These are phyloP conservation scores for Schizophyllum amplum DNA, from an alignment of 1,284 basidiomycete species.

Conservation along the genomic window DNA sequence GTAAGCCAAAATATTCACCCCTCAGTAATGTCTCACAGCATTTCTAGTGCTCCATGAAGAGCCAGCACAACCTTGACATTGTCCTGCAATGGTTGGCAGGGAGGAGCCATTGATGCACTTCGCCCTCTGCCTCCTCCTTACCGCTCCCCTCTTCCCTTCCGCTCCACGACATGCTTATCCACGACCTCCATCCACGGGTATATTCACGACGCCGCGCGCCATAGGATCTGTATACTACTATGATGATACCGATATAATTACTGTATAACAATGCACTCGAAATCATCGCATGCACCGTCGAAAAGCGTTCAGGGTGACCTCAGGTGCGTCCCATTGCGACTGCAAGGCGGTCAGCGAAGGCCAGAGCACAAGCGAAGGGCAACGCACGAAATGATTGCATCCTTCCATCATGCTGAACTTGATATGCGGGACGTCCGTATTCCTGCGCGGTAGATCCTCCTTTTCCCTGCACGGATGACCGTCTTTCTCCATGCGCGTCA, in stretches of 20 bases:
- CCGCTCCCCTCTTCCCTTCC: too few relatives aligned
- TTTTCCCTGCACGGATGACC: too few relatives aligned
- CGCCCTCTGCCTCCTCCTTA: neutral
- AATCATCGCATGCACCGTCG: neutral
- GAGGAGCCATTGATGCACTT: slow-evolving; percentile 42
- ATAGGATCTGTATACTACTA: neutral
- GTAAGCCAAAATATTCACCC: too few relatives aligned
- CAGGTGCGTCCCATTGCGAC: neutral
- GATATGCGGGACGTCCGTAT: neutral
- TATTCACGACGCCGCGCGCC: too few relatives aligned
- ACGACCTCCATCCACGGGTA: neutral
- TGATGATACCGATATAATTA: neutral
- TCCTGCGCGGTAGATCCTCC: too few relatives aligned
- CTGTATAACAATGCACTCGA: slow-evolving; percentile 1
- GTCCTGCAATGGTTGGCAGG: slow-evolving; percentile 66
- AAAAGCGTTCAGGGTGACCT: neutral
- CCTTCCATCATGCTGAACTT: neutral
- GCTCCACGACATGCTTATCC: too few relatives aligned
- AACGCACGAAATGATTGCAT: neutral
- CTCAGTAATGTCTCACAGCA: too few relatives aligned
- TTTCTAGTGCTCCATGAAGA: slow-evolving; percentile 84
- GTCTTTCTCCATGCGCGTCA: too few relatives aligned
- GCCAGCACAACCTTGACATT: slow-evolving; percentile 84
- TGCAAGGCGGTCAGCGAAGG: neutral
- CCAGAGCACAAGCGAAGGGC: neutral